Evolutionary conservation across 371 early-diverging fungal species (phyloP).

Genomic region (Actinomucor elegans): DNA sequence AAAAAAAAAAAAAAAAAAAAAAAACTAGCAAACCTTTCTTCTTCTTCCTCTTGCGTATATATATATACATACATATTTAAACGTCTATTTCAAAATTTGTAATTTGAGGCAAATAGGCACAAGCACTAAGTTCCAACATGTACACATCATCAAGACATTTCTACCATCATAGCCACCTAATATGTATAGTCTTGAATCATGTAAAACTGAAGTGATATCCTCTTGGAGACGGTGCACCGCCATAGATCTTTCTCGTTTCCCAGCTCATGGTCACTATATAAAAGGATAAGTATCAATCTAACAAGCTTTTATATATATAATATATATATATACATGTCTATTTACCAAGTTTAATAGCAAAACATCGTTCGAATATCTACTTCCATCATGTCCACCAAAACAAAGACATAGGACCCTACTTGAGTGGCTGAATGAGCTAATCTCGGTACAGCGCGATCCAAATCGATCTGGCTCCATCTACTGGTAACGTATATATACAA

Average conservation of each 20-base stretch:
- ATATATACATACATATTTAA: too few relatives aligned
- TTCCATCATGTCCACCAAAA: conserved; percentile 90
- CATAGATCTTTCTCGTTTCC: conserved; percentile 76
- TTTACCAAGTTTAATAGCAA: conserved; percentile 80
- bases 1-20: too few relatives aligned
- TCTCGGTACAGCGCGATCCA: conserved; percentile 68
- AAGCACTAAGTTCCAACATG: conserved; percentile 78
- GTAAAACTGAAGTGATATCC: conserved; percentile 84
- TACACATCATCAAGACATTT: conserved; percentile 77
- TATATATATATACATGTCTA: not conserved
- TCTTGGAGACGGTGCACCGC: conserved; percentile 64
- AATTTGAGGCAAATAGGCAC: conserved; percentile 75
- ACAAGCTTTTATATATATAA: not conserved
- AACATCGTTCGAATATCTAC: conserved; percentile 76
- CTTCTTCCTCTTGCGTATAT: too few relatives aligned
- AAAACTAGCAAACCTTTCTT: too few relatives aligned
- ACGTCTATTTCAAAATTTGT: conserved; percentile 57
- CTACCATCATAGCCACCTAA: conserved; percentile 88
- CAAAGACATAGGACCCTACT: conserved; percentile 88
- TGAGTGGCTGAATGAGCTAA: conserved; percentile 85
- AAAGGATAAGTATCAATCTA: not conserved
- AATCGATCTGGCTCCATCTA: conserved; percentile 64
- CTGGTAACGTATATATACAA: not conserved
- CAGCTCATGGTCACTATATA: conserved; percentile 72
- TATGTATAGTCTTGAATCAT: conserved; percentile 80